Evolutionary conservation across 305 asterid species (phyloP), one percentile per base, ranked within the genome.

Genomic region (Coffea humblotiana): DNA sequence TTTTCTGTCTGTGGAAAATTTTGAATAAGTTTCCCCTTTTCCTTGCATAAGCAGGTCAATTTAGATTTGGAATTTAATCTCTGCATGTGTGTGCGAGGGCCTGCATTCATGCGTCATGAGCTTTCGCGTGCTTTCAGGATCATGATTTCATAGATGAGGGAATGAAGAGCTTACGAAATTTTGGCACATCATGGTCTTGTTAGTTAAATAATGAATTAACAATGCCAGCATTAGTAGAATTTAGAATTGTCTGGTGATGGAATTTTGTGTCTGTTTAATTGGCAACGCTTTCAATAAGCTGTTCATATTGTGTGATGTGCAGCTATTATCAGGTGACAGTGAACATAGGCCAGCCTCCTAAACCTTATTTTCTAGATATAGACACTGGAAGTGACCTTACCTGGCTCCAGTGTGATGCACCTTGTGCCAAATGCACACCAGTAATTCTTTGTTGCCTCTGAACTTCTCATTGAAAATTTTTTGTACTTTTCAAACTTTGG

Each of bases 311-410:
- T 82, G 60, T 7, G 27, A 15, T 51, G 32, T 77, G 80, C 88
- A 87, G 90, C 85, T 85, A 84, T 77, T 87, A 78, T 69, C 79
- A 85, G 45, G 90, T 77, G 58, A 84, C 88, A 13, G 52, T 85
- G 29, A 72, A 67, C 81, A 67, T 87, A 75, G 87, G 90, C 69
- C 75, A 68, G 54, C 82, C 87, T 75, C 60, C 86, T 45, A 84
- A 84, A 65, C 85, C 75, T 32, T 82, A 78, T 72, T 74, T 77
- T 80, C 80, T 86, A 43, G 87, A 84, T 83, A 80, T 86, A 4
- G 89, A 83, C 77, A 86, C 85, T 68, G 89, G 89, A 66, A 86
- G 89, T 75, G 85, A 86, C 71, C 83, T 83, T 75, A 81, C 89
- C 25, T 81, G 86, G 89, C 82, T 80, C 70, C 80, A 79, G 35